Evolutionary conservation across 768 basidiomycete species (phyloP).

Genomic region (Crucibulum laeve): DNA sequence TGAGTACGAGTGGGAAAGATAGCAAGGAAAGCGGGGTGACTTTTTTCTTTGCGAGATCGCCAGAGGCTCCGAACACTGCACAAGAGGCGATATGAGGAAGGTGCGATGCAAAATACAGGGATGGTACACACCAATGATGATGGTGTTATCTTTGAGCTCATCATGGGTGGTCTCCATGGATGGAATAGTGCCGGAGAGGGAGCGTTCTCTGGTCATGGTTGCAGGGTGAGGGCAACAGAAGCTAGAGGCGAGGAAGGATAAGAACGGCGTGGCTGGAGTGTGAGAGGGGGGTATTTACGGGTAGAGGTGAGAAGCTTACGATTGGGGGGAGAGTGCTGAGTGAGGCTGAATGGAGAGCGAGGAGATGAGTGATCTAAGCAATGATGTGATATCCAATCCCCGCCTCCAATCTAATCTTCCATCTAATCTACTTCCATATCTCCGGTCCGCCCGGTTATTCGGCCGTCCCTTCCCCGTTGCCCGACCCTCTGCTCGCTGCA

Average conservation of each 20-base stretch:
- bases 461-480: no score
- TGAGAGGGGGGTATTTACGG: neutral
- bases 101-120: constrained; percentile 7
- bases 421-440: no score
- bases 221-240: constrained; percentile 15
- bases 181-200: constrained; percentile 80
- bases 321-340: neutral
- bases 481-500: neutral
- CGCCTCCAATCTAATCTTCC: neutral
- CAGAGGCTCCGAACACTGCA: constrained; percentile 94
- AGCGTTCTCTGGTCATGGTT: constrained; percentile 43
- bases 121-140: constrained; percentile 74
- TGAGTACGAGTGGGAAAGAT: constrained; percentile 7
- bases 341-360: neutral
- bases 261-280: constrained; percentile 2
- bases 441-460: no score
- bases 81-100: constrained; percentile 9
- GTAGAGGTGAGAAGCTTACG: neutral
- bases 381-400: neutral
- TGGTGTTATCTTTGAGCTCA: constrained; percentile 80
- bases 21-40: constrained; percentile 20
- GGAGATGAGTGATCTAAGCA: neutral
- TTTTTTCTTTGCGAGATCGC: constrained; percentile 99
- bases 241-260: constrained; percentile 2
- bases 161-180: constrained; percentile 78